These are phyloP conservation scores for Lachancea thermotolerans DNA, from an alignment of 805 yeast species.

Conservation along the genomic window DNA sequence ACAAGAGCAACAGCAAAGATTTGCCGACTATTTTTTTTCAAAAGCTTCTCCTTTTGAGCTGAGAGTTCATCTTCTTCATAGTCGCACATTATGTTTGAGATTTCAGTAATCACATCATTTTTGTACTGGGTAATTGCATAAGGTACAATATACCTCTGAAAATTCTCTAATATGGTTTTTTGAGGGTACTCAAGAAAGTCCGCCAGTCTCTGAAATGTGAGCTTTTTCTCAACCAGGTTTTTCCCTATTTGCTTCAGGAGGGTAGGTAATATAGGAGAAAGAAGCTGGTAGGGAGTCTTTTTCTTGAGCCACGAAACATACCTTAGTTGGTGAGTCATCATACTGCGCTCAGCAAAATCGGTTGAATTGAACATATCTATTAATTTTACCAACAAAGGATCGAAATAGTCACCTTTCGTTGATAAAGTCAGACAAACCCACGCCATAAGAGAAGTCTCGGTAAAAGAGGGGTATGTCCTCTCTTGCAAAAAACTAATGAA, in stretches of 20 bases:
- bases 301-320: conserved; percentile 49
- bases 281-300: conserved; percentile 68
- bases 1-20: conserved; percentile 32
- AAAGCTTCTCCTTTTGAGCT: conserved; percentile 17
- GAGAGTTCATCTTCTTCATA: conserved; percentile 15
- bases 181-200: conserved; percentile 58
- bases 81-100: conserved; percentile 27
- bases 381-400: conserved; percentile 56
- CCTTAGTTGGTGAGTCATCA: conserved; percentile 60
- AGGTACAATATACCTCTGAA: conserved; percentile 71
- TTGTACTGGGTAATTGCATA: conserved; percentile 61
- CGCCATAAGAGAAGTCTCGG: conserved; percentile 52
- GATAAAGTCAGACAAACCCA: conserved; percentile 62
- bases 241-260: conserved; percentile 59
- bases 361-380: conserved; percentile 59
- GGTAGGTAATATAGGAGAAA: conserved; percentile 73
- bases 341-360: conserved; percentile 53
- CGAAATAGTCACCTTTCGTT: conserved; percentile 60
- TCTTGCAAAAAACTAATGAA: conserved; percentile 40
- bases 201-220: conserved; percentile 52
- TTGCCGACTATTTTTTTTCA: conserved; percentile 28
- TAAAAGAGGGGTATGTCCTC: conserved; percentile 35
- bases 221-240: conserved; percentile 41
- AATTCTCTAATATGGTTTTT: conserved; percentile 57
- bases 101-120: conserved; percentile 45